These are phyloP conservation scores for Gnomoniopsis sp. DNA, from an alignment of 2,329 filamentous ascomycete species.

Conservation along the genomic window DNA sequence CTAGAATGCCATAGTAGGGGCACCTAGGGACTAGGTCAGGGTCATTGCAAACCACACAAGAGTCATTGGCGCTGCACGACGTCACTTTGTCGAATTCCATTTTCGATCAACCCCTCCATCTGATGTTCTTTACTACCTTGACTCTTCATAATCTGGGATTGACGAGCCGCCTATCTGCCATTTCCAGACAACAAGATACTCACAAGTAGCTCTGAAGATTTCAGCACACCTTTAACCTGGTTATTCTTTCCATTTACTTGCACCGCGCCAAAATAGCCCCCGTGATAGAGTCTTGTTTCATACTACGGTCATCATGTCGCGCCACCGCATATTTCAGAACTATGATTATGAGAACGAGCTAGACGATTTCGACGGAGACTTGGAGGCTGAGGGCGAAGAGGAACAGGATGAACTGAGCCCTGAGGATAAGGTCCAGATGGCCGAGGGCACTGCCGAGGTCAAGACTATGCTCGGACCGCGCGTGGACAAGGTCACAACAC, in stretches of 20 bases:
- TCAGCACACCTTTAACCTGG: neutral
- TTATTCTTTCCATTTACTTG: neutral
- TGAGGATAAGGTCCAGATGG: constrained; percentile 52
- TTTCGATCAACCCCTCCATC: neutral
- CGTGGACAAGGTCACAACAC: constrained; percentile 51
- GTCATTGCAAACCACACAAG: neutral
- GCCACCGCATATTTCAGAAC: constrained; percentile 44
- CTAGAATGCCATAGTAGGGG: neutral
- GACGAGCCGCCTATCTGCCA: neutral
- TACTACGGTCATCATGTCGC: constrained; percentile 35
- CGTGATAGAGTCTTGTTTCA: neutral
- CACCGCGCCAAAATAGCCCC: neutral
- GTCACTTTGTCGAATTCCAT: neutral
- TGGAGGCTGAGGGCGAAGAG: constrained; percentile 39
- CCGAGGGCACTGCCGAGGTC: constrained; percentile 63
- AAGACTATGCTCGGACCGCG: constrained; percentile 60
- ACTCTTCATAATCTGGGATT: neutral
- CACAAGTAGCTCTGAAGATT: neutral
- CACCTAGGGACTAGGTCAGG: neutral
- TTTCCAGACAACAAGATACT: neutral
- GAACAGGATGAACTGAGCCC: constrained; percentile 44
- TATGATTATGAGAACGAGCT: constrained; percentile 50
- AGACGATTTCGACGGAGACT: constrained; percentile 46
- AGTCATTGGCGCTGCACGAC: neutral
- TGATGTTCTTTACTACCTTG: neutral